Conservation (phyloP, 257 asterid species). For the Nicotiana obtusifolia region DNA sequence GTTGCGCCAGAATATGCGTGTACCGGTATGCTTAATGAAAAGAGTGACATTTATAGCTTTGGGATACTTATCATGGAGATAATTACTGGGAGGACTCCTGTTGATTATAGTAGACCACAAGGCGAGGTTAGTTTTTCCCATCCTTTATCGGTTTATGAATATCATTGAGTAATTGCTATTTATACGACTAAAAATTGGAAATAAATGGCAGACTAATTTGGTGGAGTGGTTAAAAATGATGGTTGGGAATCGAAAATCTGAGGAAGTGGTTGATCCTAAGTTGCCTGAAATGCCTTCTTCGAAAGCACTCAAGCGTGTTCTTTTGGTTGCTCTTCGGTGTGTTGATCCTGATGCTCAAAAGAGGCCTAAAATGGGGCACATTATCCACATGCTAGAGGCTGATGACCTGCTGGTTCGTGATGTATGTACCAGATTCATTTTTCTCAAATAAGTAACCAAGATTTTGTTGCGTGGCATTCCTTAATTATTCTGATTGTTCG, state of each 20-base stretch:
- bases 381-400: slow-evolving; percentile 88
- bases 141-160: background rate
- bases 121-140: slow-evolving; percentile 59
- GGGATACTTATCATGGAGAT: slow-evolving; percentile 94
- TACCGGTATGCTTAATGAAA: slow-evolving; percentile 92
- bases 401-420: slow-evolving; percentile 70
- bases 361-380: slow-evolving; percentile 94
- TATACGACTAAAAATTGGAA: slow-evolving; percentile 2
- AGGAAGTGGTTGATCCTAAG: slow-evolving; percentile 90
- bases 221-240: slow-evolving; percentile 90
- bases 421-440: slow-evolving; percentile 31
- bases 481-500: background rate
- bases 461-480: background rate
- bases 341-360: slow-evolving; percentile 95
- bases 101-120: slow-evolving; percentile 66
- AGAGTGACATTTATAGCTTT: slow-evolving; percentile 88
- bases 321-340: slow-evolving; percentile 88
- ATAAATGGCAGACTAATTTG: slow-evolving; percentile 57
- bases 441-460: background rate
- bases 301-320: slow-evolving; percentile 71
- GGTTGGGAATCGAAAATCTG: slow-evolving; percentile 86
- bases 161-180: background rate
- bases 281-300: slow-evolving; percentile 69
- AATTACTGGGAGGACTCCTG: slow-evolving; percentile 83
- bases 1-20: slow-evolving; percentile 98